Percentiles rank a stretch among this genome's conserved stretches.
Conservation (phyloP, 805 yeast species). For the Komagataella pseudopastoris region DNA sequence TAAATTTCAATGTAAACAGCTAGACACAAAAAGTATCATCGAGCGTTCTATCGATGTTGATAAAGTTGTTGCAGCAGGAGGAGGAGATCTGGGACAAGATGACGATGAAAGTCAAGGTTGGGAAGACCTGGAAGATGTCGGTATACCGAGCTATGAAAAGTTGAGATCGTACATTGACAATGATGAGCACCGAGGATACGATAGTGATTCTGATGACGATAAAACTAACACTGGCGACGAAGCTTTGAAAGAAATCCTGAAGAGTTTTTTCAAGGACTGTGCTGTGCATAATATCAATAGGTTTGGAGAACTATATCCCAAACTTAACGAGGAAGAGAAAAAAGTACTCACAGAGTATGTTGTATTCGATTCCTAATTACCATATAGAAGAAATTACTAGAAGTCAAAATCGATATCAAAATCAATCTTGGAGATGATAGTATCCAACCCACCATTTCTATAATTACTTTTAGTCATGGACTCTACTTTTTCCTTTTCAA, state of each 20-base stretch:
- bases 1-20: slow-evolving; percentile 41
- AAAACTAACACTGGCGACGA: slow-evolving; percentile 13
- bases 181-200: slow-evolving; percentile 17
- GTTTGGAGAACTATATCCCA: slow-evolving; percentile 38
- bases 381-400: slow-evolving; percentile 1
- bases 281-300: slow-evolving; percentile 31
- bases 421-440: slow-evolving; percentile 14
- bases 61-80: slow-evolving; percentile 9
- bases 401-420: slow-evolving; percentile 14
- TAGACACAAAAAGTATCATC: slow-evolving; percentile 7
- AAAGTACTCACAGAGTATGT: slow-evolving; percentile 31
- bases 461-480: slow-evolving; percentile 10
- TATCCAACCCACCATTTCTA: slow-evolving; percentile 17
- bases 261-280: slow-evolving; percentile 43
- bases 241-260: slow-evolving; percentile 24
- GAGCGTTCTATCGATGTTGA: slow-evolving; percentile 9
- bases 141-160: slow-evolving; percentile 49
- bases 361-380: slow-evolving; percentile 9
- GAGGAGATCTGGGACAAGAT: slow-evolving; percentile 18
- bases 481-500: slow-evolving; percentile 13
- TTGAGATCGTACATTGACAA: slow-evolving; percentile 42
- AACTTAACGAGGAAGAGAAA: slow-evolving; percentile 39
- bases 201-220: slow-evolving; percentile 8
- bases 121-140: slow-evolving; percentile 67
- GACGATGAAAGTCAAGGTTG: slow-evolving; percentile 45